Evolutionary conservation across 768 basidiomycete species (phyloP).

Genomic region (Suillus luteus): DNA sequence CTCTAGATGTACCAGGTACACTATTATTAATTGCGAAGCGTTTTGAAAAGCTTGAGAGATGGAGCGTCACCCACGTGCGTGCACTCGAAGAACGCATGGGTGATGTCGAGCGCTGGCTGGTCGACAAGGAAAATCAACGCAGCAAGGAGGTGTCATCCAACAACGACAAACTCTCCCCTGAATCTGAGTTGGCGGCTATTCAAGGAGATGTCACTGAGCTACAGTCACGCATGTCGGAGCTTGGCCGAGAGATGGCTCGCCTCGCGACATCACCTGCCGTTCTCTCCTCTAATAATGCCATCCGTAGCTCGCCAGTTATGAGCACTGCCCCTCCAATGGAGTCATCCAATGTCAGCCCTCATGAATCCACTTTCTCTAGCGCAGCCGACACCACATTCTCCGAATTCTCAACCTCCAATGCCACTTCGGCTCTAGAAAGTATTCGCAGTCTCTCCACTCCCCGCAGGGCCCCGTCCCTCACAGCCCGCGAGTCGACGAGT

Average conservation of each 20-base stretch:
- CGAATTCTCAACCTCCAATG: conserved; percentile 10
- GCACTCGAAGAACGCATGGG: conserved; percentile 91
- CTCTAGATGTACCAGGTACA: conserved; percentile 74
- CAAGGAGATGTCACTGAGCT: conserved; percentile 73
- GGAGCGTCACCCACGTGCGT: conserved; percentile 87
- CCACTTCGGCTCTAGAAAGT: conserved; percentile 19
- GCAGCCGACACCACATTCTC: conserved; percentile 12
- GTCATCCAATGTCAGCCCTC: conserved; percentile 43
- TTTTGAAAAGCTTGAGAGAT: conserved; percentile 88
- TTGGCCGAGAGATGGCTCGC: conserved; percentile 81
- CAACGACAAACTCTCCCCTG: conserved; percentile 22
- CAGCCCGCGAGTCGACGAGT: conserved; percentile 65
- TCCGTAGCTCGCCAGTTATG: conserved; percentile 46
- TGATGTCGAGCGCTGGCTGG: conserved; percentile 88
- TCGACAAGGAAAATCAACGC: conserved; percentile 74
- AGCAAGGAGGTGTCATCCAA: conserved; percentile 39
- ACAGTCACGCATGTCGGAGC: conserved; percentile 69
- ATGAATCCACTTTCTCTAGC: conserved; percentile 27
- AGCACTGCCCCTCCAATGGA: conserved; percentile 47
- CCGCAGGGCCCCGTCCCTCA: conserved; percentile 36
- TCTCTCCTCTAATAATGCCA: conserved; percentile 48
- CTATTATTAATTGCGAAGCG: conserved; percentile 70
- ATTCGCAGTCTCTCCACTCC: conserved; percentile 29
- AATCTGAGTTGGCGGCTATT: conserved; percentile 51
- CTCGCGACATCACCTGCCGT: conserved; percentile 53